Base-by-base conservation (phyloP, 2,329 filamentous ascomycete species). In the Aureobasidium subglaciale region DNA sequence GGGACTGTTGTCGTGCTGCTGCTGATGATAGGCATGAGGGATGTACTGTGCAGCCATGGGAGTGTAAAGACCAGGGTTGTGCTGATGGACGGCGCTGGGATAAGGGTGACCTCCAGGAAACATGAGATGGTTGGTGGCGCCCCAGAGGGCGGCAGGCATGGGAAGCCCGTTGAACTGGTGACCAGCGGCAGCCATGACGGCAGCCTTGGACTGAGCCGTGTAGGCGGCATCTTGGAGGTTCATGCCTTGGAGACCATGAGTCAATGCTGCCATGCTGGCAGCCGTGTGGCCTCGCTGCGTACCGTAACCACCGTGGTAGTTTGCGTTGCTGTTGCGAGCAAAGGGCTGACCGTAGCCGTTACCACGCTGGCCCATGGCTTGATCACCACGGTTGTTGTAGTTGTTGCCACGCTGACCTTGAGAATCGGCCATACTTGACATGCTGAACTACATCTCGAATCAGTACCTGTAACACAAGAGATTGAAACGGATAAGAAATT, bases 1-100 rank as follows among this genome's bases (percentile, higher is more conserved):
- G 6, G 75, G 74, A 64, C 70, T 75, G 60, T 76, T 72, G 59
- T 74, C 70, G 41, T 70, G 65, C 57, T 71, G 70, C 57, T 71
- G 70, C 58, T 75, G 73, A 29, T 63, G 62, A 49, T 76, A 76
- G 60, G 70, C 64, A 29, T 65, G 72, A 27, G 70, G 70, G 57
- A 76, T 70, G 63, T 72, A 77, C 25, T 72, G 67, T 45, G 68
- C 68, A 50, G 63, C 64, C 24, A 70, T 68, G 30, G 73, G 71
- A 34, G 68, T 73, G 67, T 77, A 78, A 68, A 78, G 73, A 63
- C 66, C 69, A 7, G 73, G 61, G 20, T 65, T 63, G 58, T 69
- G 67, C 41, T 63, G 62, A 34, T 63, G 64, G 55, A 60, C 61
- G 50, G 35, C 34, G 42, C 59, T 56, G 43, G 60, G 61, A 59